A percentile compares a stretch with the other conserved stretches of the same genome.
Evolutionary conservation across 2,329 filamentous ascomycete genomes (phyloP).

Genomic region (Fusarium metavorans): DNA sequence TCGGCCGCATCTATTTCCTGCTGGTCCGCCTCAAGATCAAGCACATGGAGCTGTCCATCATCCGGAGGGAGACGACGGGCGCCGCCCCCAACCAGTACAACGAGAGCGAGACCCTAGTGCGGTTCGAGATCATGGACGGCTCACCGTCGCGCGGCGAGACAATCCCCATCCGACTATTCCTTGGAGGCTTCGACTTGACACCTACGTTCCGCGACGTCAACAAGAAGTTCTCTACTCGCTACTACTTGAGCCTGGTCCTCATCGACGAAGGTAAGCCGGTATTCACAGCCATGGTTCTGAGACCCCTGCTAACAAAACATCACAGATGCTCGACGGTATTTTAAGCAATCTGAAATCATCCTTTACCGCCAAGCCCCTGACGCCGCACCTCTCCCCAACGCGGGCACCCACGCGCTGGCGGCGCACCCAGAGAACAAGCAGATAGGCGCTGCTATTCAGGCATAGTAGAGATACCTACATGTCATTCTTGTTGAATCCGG

Average conservation of each 20-base stretch:
- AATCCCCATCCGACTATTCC: constrained; percentile 95
- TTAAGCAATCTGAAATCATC: constrained; percentile 99
- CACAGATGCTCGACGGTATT: constrained; percentile 92
- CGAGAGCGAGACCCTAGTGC: constrained; percentile 96
- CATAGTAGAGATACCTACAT: constrained; percentile 26
- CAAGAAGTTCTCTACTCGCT: constrained; percentile 99
- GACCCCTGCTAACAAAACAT: constrained; percentile 29
- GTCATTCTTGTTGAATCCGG: constrained; percentile 14
- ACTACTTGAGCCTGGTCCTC: constrained; percentile 95
- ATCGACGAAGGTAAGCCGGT: constrained; percentile 84
- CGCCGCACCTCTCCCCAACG: constrained; percentile 50
- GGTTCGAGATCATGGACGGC: constrained; percentile 99
- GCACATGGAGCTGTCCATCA: constrained; percentile 99
- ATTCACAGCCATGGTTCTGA: too few species aligned
- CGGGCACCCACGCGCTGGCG: constrained; percentile 56
- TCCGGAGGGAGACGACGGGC: constrained; percentile 94
- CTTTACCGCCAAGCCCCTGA: constrained; percentile 86
- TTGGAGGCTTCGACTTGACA: constrained; percentile 96
- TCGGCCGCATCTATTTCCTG: constrained; percentile 97
- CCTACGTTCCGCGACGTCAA: constrained; percentile 99
- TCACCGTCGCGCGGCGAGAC: constrained; percentile 96
- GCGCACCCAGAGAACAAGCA: constrained; percentile 60
- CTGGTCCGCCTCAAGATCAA: constrained; percentile 98
- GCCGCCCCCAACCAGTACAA: constrained; percentile 99
- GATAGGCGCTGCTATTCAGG: constrained; percentile 48